Base-by-base conservation (phyloP, 345 rosid genomes). In the Sisymbrium altissimum region DNA sequence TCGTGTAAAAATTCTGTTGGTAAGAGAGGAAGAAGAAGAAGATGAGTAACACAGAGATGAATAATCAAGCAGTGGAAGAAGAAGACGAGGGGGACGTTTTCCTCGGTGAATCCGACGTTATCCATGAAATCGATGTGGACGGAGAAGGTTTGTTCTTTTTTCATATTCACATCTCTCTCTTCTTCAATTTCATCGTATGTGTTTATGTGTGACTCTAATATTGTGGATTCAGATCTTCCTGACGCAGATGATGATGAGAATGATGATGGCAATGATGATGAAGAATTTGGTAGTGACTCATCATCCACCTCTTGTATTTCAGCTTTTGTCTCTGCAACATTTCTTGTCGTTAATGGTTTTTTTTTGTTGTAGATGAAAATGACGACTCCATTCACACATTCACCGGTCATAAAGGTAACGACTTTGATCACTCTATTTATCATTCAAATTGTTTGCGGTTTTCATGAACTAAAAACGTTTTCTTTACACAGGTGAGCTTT, bases 361-460 rank as follows among this genome's bases (percentile, higher is more conserved):
- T 63, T n/a, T 1, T 3, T 36, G 7, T 18, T 48, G 53, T 79
- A 89, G 95, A 88, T 32, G 93, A 85, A 53, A 70, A 76, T 38
- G 98, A 93, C 81, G 98, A 91, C 76, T 91, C 98, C 2, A 17
- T 88, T 79, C 98, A 91, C 79, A 87, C 84, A 44, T 94, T 94
- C 82, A 88, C 97, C 0, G 98, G 96, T 55, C 97, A 94, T 45
- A 81, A 86, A 13, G 92, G 98, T 91, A 75, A 71, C 27, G 0
- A 19, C 39, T 48, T 63, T 9, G 9, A 23, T 59, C 44, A 30
- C 19, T 48, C 13, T 21, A 10, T 73, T n/a, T 17, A n/a, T 43
- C 14, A 40, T 15, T 71, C 21, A 7, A 13, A 15, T 11, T 12
- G 14, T 49, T 41, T 40, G 17, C 2, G 40, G 4, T 32, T 39